Base-by-base conservation (phyloP, 805 yeast genomes). In the Lipomyces spencermartinsiae region DNA sequence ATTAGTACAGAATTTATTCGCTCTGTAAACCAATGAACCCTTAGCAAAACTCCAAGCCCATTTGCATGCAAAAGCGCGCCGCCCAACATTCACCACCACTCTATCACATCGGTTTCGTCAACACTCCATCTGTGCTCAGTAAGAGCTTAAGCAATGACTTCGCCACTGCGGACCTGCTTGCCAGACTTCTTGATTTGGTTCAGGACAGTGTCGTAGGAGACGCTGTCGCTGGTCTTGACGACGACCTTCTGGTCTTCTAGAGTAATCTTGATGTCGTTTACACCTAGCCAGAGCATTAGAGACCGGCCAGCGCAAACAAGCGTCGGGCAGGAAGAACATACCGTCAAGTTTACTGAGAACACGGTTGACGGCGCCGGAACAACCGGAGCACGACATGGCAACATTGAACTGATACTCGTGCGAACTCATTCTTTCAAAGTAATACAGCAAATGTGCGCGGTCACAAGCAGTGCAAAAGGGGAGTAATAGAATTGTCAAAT, bases 181-280 rank as follows among this genome's bases (percentile, higher is more conserved):
- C 98, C 98, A 0, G 98, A 93, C 83, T 94, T 94, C 70, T 89
- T 82, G 71, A 94, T 94, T 65, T 92, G 88, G 63, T 84, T 88
- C 64, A 89, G 83, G n/a, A 95, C 93, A 2, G 89, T 85, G 61
- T 93, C 96, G 76, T 90, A 92, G 62, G 86, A 84, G 46, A 91
- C 78, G 10, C 79, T 73, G 43, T 81, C 80, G 16, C 79, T 80
- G 9, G 95, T 85, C 65, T 83, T 82, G 56, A 94, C 97, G 75
- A 87, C 89, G 9, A 94, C 99, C 1, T 89, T 81, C 81, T 94
- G 98, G 35, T 86, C 80, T 62, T 90, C 93, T 59, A 95, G 83
- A 1, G 96, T 89, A 66, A 93, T 88, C 66, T 90, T 89, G 29
- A 89, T 83, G 56, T 86, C 82, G 60, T 88, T 83, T 59, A 94